phyloP scores from a whole-genome alignment of 2,329 filamentous ascomycete genomes.

The Penicillium corylophilum region DNA sequence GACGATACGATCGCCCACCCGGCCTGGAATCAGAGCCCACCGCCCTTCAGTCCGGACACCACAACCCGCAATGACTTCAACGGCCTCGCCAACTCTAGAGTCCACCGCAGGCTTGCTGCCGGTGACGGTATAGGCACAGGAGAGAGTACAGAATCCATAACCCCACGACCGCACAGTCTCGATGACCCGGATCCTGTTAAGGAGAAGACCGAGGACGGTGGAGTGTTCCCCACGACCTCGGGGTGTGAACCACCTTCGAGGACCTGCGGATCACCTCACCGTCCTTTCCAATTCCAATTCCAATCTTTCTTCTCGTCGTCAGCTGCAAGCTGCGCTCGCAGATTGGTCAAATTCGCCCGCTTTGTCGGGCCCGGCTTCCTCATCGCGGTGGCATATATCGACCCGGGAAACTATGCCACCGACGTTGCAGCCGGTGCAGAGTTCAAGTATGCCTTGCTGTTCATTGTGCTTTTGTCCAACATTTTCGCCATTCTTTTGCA shows the following conservation, averaged over 20 bases:
- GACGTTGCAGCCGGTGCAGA: slow-evolving; percentile 50
- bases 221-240: slow-evolving; percentile 30
- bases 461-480: slow-evolving; percentile 50
- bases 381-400: slow-evolving; percentile 51
- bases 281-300: slow-evolving; percentile 18
- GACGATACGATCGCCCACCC: slow-evolving; percentile 55
- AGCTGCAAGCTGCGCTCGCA: slow-evolving; percentile 24
- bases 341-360: slow-evolving; percentile 40
- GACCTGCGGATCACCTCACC: slow-evolving; percentile 34
- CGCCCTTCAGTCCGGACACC: slow-evolving; percentile 56
- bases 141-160: slow-evolving; percentile 26
- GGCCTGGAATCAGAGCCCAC: slow-evolving; percentile 62
- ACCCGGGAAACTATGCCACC: slow-evolving; percentile 52
- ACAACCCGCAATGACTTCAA: slow-evolving; percentile 64
- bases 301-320: slow-evolving; percentile 16
- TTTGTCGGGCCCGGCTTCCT: slow-evolving; percentile 51
- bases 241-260: slow-evolving; percentile 30
- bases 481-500: slow-evolving; percentile 50
- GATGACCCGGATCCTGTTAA: slow-evolving; percentile 23
- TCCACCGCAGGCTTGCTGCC: slow-evolving; percentile 44
- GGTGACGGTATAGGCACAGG: slow-evolving; percentile 20
- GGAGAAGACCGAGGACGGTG: slow-evolving; percentile 27
- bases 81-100: slow-evolving; percentile 58
- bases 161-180: slow-evolving; percentile 19
- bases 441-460: slow-evolving; percentile 46